Conservation (phyloP, 495 filamentous ascomycete species). For the Pyronema omphalodes region DNA sequence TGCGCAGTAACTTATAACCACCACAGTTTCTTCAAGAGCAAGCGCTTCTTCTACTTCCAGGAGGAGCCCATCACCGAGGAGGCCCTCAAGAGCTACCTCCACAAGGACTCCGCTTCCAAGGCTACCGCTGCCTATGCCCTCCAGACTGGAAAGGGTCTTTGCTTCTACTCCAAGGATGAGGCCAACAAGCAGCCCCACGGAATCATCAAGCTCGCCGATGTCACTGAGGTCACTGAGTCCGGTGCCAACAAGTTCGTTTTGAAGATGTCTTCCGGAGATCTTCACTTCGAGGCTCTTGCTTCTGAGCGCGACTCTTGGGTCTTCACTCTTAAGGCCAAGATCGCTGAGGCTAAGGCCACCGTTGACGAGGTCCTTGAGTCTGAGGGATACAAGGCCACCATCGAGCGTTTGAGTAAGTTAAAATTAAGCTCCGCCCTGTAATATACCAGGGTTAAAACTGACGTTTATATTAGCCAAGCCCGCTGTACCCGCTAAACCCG, state of each 20-base stretch:
- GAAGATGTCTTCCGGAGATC: conserved; percentile 28
- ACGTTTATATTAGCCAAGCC: conserved; percentile 28
- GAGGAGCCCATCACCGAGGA: conserved; percentile 61
- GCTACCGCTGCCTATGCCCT: conserved; percentile 70
- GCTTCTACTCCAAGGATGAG: conserved; percentile 78
- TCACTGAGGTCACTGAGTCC: conserved; percentile 56
- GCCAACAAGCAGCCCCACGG: conserved; percentile 66
- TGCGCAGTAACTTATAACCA: conserved; percentile 7
- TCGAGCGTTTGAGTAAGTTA: conserved; percentile 44
- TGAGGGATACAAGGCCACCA: conserved; percentile 60
- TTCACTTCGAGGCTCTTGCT: conserved; percentile 29
- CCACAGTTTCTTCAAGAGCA: conserved; percentile 28
- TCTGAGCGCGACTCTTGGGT: conserved; percentile 86
- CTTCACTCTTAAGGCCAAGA: conserved; percentile 54
- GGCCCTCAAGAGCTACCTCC: conserved; percentile 53
- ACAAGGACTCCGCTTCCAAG: conserved; percentile 74
- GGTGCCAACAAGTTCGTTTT: conserved; percentile 65
- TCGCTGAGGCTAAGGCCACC: conserved; percentile 56
- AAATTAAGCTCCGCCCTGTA: neutral
- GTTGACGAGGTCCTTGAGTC: conserved; percentile 47
- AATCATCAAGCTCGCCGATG: conserved; percentile 71
- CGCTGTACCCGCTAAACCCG: conserved; percentile 18
- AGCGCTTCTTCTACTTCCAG: conserved; percentile 88
- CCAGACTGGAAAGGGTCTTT: conserved; percentile 86
- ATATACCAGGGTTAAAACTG: conserved; percentile 29